Conservation (phyloP, 495 filamentous ascomycete species). For the Penicillium soppii region DNA sequence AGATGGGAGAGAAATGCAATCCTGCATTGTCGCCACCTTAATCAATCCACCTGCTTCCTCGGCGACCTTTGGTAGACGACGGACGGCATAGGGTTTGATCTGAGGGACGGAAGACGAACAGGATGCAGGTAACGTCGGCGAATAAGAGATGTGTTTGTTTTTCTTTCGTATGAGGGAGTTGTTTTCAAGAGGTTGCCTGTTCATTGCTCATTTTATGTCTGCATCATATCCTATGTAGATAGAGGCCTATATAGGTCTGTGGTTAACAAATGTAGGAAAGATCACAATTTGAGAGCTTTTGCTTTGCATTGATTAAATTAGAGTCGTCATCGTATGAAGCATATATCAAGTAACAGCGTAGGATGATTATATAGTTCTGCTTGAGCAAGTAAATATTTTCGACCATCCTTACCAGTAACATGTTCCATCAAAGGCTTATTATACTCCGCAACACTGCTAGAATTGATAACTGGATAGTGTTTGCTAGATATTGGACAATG, state of each 20-base stretch:
- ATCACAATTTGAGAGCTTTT: conserved; percentile 7
- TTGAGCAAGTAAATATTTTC: too few relatives aligned
- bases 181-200: conserved; percentile 33
- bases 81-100: conserved; percentile 2
- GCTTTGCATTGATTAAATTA: neutral
- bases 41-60: conserved; percentile 9
- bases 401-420: too few relatives aligned
- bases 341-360: too few relatives aligned
- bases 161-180: conserved; percentile 41
- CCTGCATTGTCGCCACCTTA: conserved; percentile 18
- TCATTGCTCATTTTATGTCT: conserved; percentile 21
- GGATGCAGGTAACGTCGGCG: conserved; percentile 25
- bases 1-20: conserved; percentile 10
- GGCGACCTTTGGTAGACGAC: neutral
- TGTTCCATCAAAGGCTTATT: too few relatives aligned
- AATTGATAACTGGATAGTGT: too few relatives aligned
- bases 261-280: conserved; percentile 13
- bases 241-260: conserved; percentile 22
- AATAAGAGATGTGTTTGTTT: conserved; percentile 27
- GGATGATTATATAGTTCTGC: too few relatives aligned
- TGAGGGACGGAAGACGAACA: conserved; percentile 20
- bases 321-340: too few relatives aligned
- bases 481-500: too few relatives aligned
- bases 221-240: conserved; percentile 36
- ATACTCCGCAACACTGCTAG: too few relatives aligned